Percentiles rank a stretch among this genome's conserved stretches.
These are phyloP conservation scores for Aspergillus hancockii DNA, from an alignment of 495 filamentous ascomycete genomes.

Conservation along the genomic window DNA sequence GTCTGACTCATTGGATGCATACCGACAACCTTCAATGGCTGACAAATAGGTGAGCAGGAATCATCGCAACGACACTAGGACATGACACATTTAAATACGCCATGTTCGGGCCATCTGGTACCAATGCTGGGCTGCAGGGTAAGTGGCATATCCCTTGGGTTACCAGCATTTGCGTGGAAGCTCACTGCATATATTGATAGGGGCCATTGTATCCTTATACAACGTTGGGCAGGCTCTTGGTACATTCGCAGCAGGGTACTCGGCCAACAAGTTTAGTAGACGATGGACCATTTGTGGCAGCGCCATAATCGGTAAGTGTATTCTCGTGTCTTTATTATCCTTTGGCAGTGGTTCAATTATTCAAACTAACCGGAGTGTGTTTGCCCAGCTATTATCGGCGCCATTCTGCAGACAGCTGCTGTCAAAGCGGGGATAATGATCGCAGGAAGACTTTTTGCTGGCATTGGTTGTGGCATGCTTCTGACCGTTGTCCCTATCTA, in stretches of 20 bases:
- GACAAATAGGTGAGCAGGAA: constrained; percentile 15
- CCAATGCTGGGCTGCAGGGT: constrained; percentile 21
- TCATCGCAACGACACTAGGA: constrained; percentile 31
- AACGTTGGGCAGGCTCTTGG: constrained; percentile 31
- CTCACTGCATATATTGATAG: constrained; percentile 12
- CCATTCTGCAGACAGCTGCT: constrained; percentile 51
- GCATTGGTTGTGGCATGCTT: constrained; percentile 30
- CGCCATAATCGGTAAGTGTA: constrained; percentile 43
- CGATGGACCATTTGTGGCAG: constrained; percentile 30
- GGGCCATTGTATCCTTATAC: constrained; percentile 35
- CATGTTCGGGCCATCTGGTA: constrained; percentile 23
- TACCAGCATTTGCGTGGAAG: no score
- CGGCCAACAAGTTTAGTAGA: constrained; percentile 25
- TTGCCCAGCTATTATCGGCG: constrained; percentile 15
- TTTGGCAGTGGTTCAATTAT: no score
- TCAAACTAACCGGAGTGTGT: no score
- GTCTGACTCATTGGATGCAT: not conserved
- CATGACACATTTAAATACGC: constrained; percentile 30
- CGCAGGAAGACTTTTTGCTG: constrained; percentile 33
- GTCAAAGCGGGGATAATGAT: constrained; percentile 34
- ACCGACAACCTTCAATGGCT: not conserved
- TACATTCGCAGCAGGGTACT: constrained; percentile 24
- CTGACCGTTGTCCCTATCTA: constrained; percentile 34
- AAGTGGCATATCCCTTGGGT: constrained; percentile 9
- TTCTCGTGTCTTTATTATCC: not conserved